phyloP scores from a whole-genome alignment of 768 basidiomycete genomes.

The Butyriboletus loyo region DNA sequence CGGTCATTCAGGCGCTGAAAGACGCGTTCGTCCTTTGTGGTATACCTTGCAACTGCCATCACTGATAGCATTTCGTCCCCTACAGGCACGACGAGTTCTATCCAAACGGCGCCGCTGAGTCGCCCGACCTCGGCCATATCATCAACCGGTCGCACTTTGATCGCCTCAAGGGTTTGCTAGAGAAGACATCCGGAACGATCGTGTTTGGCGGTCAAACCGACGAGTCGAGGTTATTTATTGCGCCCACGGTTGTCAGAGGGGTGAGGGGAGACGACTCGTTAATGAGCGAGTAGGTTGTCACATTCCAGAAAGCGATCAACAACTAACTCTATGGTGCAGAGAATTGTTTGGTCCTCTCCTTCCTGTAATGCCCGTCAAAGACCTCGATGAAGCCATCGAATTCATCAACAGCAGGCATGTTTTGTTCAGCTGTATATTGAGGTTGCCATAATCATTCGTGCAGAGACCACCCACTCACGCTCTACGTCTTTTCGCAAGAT shows the following conservation, averaged over 20 bases:
- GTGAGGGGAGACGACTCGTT: slow-evolving; percentile 63
- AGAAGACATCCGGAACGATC: slow-evolving; percentile 62
- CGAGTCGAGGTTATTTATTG: slow-evolving; percentile 56
- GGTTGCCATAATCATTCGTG: not conserved
- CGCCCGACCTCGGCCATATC: slow-evolving; percentile 50
- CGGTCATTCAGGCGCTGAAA: slow-evolving; percentile 39
- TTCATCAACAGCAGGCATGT: slow-evolving; percentile 60
- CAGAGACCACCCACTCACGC: slow-evolving; percentile 70
- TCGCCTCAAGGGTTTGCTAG: slow-evolving; percentile 62
- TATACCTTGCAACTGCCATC: not conserved
- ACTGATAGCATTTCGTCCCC: not conserved
- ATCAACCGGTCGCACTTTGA: slow-evolving; percentile 50
- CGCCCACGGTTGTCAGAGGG: slow-evolving; percentile 69
- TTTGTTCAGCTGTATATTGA: not conserved
- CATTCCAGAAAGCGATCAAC: not conserved
- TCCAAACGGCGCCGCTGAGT: slow-evolving; percentile 41
- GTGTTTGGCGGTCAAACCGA: slow-evolving; percentile 64
- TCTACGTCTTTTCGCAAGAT: slow-evolving; percentile 75
- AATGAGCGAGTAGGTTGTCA: slow-evolving; percentile 64
- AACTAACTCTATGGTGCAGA: slow-evolving; percentile 34
- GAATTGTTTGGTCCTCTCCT: slow-evolving; percentile 86
- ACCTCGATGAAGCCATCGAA: slow-evolving; percentile 67
- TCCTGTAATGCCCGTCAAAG: slow-evolving; percentile 69
- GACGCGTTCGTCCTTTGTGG: slow-evolving; percentile 35
- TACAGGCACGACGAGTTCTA: slow-evolving; percentile 34